Base-by-base conservation (phyloP, 2,329 filamentous ascomycete genomes). In the Orbilia ellipsospora region DNA sequence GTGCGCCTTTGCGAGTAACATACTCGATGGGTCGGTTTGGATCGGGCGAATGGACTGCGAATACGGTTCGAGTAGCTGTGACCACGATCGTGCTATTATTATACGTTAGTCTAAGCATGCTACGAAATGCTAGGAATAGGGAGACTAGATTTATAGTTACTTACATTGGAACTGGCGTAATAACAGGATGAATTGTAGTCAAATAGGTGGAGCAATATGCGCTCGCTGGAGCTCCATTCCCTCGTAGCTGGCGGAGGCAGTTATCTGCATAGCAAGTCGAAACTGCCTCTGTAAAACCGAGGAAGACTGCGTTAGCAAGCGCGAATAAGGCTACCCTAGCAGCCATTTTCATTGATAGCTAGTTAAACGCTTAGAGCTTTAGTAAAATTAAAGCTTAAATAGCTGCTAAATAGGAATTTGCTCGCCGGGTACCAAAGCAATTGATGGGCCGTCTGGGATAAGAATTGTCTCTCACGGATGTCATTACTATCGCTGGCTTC, bases 1-100 rank as follows among this genome's bases (percentile, higher is more conserved):
- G 75, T 15, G 68, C 66, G 36, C 36, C 63, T 20, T 74, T 75
- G 31, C 75, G 69, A n/a, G 75, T 77, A 31, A 77, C 42, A 42
- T 66, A 68, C 15, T 64, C 62, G 51, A 61, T 51, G 1, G 56
- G 55, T 45, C 51, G 60, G 31, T 59, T 28, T 42, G 48, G 52
- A 28, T 55, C 42, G 2, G 55, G 55, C 10, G 59, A 68, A 42
- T 68, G 65, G 54, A 75, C 72, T 15, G 59, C 59, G 18, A 75
- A 75, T 40, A 75, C 64, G 7, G 72, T 75, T 40, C 64, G 64
- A 23, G 59, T 75, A 5, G 59, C 72, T 4, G 72, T 75, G 13
- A 75, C 72, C n/a, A 60, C 31, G 15, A 64, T 61, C 13, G 72
- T 68, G 4, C 75, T 73, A 62, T 31, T n/a, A 45, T 51, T 10